Percentiles rank a stretch among this genome's conserved stretches.
Conservation (phyloP, 2,329 filamentous ascomycete species). For the Fusarium sp. region DNA sequence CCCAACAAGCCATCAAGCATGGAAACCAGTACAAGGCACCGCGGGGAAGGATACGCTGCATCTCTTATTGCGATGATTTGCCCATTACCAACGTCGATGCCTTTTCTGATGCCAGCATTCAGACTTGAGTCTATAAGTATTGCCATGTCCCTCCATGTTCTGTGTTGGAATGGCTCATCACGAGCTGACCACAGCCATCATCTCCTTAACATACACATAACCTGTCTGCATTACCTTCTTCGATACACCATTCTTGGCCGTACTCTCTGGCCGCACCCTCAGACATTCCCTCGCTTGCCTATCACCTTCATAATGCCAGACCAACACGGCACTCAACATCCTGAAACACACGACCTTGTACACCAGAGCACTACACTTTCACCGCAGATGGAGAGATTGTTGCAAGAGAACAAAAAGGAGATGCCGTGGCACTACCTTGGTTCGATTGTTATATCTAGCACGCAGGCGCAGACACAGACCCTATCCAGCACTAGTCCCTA, state of each 20-base stretch:
- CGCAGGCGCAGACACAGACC: not conserved
- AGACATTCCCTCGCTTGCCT: not conserved
- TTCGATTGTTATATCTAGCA: not conserved
- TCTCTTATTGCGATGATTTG: no score
- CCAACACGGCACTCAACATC: accelerated
- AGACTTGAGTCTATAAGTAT: no score
- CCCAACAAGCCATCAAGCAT: no score
- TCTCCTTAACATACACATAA: not conserved
- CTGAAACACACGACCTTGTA: accelerated
- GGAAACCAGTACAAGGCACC: no score
- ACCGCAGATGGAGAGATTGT: not conserved
- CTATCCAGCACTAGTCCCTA: accelerated
- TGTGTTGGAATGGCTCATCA: no score
- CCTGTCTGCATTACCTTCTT: not conserved
- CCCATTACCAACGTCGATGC: no score
- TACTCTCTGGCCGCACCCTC: no score
- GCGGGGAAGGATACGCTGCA: no score
- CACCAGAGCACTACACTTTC: not conserved
- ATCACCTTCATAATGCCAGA: not conserved
- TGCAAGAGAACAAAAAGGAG: conserved; percentile 2
- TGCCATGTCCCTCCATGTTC: no score
- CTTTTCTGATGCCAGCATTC: no score
- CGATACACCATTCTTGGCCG: no score
- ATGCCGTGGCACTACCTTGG: conserved; percentile 15
- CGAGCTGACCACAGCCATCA: not conserved